Conservation (phyloP, 2,329 filamentous ascomycete genomes). For the Colletotrichum zoysiae region DNA sequence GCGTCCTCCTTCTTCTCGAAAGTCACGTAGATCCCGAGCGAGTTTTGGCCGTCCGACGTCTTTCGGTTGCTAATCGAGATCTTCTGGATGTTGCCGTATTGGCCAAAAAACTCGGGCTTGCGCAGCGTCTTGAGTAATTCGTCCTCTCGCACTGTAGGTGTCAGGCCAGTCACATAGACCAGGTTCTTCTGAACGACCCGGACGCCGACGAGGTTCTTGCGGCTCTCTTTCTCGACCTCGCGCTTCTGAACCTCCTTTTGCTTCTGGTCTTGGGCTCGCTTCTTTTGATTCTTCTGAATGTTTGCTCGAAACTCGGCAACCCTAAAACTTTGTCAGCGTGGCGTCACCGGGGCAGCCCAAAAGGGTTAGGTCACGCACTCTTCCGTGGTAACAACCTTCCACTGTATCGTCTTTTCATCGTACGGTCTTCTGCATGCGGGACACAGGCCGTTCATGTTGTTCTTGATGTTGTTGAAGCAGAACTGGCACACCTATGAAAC, state of each 20-base stretch:
- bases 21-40: conserved; percentile 97
- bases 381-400: conserved; percentile 93
- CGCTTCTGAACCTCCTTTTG: conserved; percentile 97
- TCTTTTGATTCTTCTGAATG: conserved; percentile 92
- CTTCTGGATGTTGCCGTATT: conserved; percentile 98
- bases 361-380: conserved; percentile 73
- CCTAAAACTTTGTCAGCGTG: conserved; percentile 57
- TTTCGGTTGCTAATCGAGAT: conserved; percentile 98
- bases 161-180: conserved; percentile 96
- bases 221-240: conserved; percentile 93
- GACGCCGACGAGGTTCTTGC: conserved; percentile 95
- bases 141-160: conserved; percentile 91
- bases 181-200: conserved; percentile 98
- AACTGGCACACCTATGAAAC: conserved; percentile 91
- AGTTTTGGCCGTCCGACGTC: conserved; percentile 79
- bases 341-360: conserved; percentile 1
- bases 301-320: conserved; percentile 81
- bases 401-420: conserved; percentile 96
- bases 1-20: conserved; percentile 94
- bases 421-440: conserved; percentile 97
- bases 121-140: conserved; percentile 90
- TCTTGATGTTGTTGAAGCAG: conserved; percentile 99
- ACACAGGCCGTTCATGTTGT: conserved; percentile 96
- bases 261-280: conserved; percentile 82
- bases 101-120: conserved; percentile 93